phyloP scores from a whole-genome alignment of 306 rosid species.

The Rosa rugosa region DNA sequence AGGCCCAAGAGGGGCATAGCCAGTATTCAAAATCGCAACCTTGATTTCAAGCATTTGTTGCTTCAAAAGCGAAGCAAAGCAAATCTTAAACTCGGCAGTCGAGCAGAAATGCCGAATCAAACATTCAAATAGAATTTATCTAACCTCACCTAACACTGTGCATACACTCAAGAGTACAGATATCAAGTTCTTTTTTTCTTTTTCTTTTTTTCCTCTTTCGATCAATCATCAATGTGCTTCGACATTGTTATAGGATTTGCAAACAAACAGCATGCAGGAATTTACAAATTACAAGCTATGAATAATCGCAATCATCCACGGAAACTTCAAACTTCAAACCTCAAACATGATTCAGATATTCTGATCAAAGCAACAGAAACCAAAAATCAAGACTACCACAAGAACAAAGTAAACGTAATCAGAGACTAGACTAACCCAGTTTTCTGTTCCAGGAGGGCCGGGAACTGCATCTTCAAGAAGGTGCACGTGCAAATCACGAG shows the following conservation, averaged over 20 bases:
- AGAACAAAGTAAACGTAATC: background rate
- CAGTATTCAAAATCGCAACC: background rate
- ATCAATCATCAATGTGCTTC: background rate
- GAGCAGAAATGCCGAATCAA: background rate
- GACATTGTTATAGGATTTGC: background rate
- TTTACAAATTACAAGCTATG: background rate
- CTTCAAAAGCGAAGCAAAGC: background rate
- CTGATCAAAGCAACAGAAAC: background rate
- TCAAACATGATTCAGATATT: background rate
- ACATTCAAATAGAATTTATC: background rate
- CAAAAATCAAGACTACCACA: background rate
- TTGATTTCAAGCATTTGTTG: background rate
- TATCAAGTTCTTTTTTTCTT: background rate
- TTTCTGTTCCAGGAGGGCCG: conserved; percentile 67
- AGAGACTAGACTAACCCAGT: conserved; percentile 50
- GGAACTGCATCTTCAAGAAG: conserved; percentile 79
- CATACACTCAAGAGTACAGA: background rate
- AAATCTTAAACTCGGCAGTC: background rate
- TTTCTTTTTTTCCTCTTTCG: background rate
- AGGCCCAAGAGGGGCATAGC: background rate
- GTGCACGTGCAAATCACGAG: conserved; percentile 77
- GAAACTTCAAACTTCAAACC: background rate
- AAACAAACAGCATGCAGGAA: background rate
- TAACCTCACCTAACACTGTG: background rate
- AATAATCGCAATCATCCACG: background rate